Conservation (phyloP, 208 protist genomes). For the Trypanosoma platydactyli region DNA sequence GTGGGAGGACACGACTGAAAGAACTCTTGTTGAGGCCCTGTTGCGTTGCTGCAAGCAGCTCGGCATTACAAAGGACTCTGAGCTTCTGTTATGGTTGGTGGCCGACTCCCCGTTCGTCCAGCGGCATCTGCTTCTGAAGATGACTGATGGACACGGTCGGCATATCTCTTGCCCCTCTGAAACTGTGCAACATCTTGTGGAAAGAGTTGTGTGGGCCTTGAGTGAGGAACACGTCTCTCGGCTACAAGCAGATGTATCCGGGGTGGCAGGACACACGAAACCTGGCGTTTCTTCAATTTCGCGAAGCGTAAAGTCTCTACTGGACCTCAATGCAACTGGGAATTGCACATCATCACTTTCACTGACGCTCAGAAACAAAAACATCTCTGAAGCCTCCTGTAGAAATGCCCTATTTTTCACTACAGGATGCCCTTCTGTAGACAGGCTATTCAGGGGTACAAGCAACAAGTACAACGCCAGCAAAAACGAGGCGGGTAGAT, state of each 20-base stretch:
- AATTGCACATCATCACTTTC: no score
- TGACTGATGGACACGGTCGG: not conserved
- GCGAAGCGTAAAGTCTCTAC: no score
- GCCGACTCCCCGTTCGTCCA: slow-evolving; percentile 14
- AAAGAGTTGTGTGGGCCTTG: slow-evolving; percentile 11
- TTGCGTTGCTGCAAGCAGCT: slow-evolving; percentile 19
- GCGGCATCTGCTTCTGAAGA: not conserved
- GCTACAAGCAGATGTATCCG: slow-evolving; percentile 7
- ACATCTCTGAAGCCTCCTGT: not conserved
- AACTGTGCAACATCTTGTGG: slow-evolving; percentile 18
- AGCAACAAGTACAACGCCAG: no score
- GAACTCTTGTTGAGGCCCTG: not conserved
- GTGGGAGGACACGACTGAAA: not conserved
- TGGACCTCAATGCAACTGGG: no score
- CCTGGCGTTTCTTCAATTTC: not conserved
- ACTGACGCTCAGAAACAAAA: no score
- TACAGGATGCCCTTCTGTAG: slow-evolving; percentile 38
- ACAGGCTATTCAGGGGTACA: slow-evolving; percentile 38
- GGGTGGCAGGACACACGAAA: no score
- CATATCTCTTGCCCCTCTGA: not conserved
- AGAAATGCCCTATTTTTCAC: slow-evolving; percentile 28
- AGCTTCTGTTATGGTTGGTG: slow-evolving; percentile 22
- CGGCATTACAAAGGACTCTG: slow-evolving; percentile 5
- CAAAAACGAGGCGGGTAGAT: not conserved
- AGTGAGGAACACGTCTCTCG: slow-evolving; percentile 18